Percentiles rank a stretch among this genome's conserved stretches.
phyloP scores from a whole-genome alignment of 2,329 filamentous ascomycete species.

The Cladosporium colombiae region DNA sequence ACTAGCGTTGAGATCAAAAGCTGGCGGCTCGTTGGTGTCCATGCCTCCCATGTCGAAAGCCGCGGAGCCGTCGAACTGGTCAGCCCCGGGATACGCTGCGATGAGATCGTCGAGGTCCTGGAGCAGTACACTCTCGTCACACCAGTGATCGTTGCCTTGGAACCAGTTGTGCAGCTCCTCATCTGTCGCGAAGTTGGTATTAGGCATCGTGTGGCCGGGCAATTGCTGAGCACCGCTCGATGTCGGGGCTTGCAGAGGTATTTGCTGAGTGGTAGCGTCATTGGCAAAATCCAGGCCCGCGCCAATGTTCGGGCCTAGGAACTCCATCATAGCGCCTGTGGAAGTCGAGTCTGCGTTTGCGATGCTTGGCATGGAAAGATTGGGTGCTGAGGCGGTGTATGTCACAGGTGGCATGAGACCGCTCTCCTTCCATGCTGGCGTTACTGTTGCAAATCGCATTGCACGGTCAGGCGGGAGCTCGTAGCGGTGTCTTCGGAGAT shows the following conservation, averaged over 20 bases:
- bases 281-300: constrained; percentile 29
- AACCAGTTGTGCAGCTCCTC: constrained; percentile 15
- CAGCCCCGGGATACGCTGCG: constrained; percentile 21
- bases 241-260: constrained; percentile 14
- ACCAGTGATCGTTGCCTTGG: constrained; percentile 17
- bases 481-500: constrained; percentile 31
- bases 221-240: neutral
- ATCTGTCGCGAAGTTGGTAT: neutral
- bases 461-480: constrained; percentile 33
- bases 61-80: neutral
- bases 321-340: constrained; percentile 37
- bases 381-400: constrained; percentile 20
- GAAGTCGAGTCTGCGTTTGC: constrained; percentile 20
- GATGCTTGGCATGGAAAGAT: constrained; percentile 22
- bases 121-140: constrained; percentile 23
- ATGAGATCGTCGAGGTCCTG: constrained; percentile 29
- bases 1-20: neutral
- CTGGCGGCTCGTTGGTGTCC: neutral
- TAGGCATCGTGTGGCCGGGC: constrained; percentile 1
- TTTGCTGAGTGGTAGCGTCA: constrained; percentile 26
- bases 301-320: constrained; percentile 29
- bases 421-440: constrained; percentile 33
- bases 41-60: neutral
- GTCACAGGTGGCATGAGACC: constrained; percentile 33
- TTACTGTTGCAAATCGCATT: constrained; percentile 32